Base-by-base conservation (phyloP, 208 protist species). In the Trypanosoma rangeli region DNA sequence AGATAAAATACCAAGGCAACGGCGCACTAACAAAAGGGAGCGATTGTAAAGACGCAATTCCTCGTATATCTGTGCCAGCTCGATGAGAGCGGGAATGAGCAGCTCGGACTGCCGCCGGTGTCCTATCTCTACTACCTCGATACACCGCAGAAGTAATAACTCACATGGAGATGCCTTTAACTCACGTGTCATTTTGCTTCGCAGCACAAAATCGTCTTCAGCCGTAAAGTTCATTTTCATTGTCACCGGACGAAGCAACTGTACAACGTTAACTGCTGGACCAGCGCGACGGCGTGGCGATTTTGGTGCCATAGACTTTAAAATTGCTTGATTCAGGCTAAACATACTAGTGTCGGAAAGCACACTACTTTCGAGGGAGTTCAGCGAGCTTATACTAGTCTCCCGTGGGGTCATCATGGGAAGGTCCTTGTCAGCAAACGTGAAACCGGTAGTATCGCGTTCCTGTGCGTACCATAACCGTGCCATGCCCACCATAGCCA, bases 401-500 rank as follows among this genome's bases (percentile, higher is more conserved):
- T 74, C 68, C 55, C 53, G 28, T 29, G 56, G 61, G 9, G 39
- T 29, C 35, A 42, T 48, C 1, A 31, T 49, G 12, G 64, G 53
- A 18, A 61, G 48, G 1, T 57, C 60, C 52, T 73, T 76, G 18
- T 66, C 71, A 9, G 65, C 75, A 68, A 92, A 88, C 44, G 66
- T 71, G 64, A 93, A 93, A 31, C 89, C 86, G 31, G 80, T 79
- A 12, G 80, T 82, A 12, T 94, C 76, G 33, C 82, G 80, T 74
- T 92, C 86, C 76, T 92, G 80, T 57, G 89, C 68, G 68, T 92
- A 93, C 87, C 90, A 95, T 53, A 95, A 79, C 46, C 83, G 77
- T 9, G 90, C 78, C 69, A 93, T 71, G 26, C 87, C 90, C 16
- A 95, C 79, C 87, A 95, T 93, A 39, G 87, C 73, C 48, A 88